A percentile compares a stretch with the other conserved stretches of the same genome.
These are phyloP conservation scores for Strigomonas galati DNA, from an alignment of 208 protist species.

Conservation along the genomic window DNA sequence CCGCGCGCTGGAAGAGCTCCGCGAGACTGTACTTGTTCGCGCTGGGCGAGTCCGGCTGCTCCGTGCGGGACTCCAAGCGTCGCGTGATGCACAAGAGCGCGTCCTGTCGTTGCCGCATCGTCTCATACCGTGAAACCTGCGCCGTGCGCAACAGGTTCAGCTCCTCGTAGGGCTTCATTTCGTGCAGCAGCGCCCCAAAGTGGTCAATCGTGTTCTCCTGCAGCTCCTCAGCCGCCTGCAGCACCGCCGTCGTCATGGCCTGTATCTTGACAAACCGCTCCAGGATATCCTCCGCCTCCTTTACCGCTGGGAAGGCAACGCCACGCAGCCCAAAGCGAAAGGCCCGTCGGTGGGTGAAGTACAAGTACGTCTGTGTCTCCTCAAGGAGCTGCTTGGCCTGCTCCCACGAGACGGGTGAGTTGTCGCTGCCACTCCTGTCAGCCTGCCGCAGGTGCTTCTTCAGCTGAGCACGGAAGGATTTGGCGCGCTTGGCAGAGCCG, in stretches of 20 bases:
- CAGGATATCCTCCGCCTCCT: slow-evolving; percentile 36
- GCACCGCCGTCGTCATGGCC: slow-evolving; percentile 15
- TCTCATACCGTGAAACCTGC: background rate
- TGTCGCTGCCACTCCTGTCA: background rate
- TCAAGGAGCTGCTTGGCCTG: slow-evolving; percentile 26
- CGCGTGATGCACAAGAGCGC: background rate
- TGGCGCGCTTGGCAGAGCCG: background rate
- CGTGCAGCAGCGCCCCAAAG: slow-evolving; percentile 15
- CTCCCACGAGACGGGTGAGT: slow-evolving; percentile 20
- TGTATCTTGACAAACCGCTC: slow-evolving; percentile 30
- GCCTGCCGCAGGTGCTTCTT: background rate
- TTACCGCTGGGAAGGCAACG: slow-evolving; percentile 33
- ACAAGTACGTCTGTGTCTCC: slow-evolving; percentile 30
- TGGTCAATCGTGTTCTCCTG: slow-evolving; percentile 12
- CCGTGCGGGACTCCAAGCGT: background rate
- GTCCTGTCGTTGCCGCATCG: background rate
- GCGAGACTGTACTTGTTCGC: slow-evolving; percentile 15
- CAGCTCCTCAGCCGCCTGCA: slow-evolving; percentile 18
- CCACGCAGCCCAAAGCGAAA: slow-evolving; percentile 47
- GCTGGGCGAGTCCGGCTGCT: background rate
- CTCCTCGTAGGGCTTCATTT: slow-evolving; percentile 12
- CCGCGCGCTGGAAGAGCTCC: slow-evolving; percentile 10
- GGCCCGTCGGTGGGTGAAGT: slow-evolving; percentile 50
- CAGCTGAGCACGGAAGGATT: background rate
- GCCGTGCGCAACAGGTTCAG: slow-evolving; percentile 14